phyloP scores from a whole-genome alignment of 345 rosid species.

The Cochlearia excelsa region DNA sequence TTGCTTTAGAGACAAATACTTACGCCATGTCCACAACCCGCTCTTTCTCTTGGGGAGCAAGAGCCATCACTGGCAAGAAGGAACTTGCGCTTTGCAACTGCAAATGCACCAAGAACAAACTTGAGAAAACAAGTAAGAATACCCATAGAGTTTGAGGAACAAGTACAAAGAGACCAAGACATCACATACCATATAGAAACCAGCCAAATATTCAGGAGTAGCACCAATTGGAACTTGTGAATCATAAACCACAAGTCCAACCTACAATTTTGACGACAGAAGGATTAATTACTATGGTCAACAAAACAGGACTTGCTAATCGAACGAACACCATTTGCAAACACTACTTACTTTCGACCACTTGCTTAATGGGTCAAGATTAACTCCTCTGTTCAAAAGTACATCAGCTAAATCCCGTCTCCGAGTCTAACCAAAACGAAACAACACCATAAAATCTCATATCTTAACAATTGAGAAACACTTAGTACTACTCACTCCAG shows the following conservation, averaged over 20 bases:
- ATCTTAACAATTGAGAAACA: slow-evolving; percentile 20
- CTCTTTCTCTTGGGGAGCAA: slow-evolving; percentile 95
- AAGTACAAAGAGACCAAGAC: slow-evolving; percentile 9
- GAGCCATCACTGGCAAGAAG: slow-evolving; percentile 96
- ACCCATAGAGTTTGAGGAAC: background rate
- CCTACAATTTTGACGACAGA: slow-evolving; percentile 46
- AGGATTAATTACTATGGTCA: background rate
- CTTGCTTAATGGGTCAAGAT: slow-evolving; percentile 84
- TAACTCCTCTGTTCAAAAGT: slow-evolving; percentile 88
- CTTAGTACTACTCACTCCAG: slow-evolving; percentile 8
- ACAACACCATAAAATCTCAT: slow-evolving; percentile 16
- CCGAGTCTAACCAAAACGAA: slow-evolving; percentile 53
- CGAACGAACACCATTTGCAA: background rate
- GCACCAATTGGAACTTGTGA: slow-evolving; percentile 97
- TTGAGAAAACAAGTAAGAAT: slow-evolving; percentile 14
- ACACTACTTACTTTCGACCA: slow-evolving; percentile 83
- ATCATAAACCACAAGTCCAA: slow-evolving; percentile 84
- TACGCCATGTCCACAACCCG: slow-evolving; percentile 92
- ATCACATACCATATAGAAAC: slow-evolving; percentile 72
- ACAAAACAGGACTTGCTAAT: slow-evolving; percentile 3
- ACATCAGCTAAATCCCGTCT: slow-evolving; percentile 94
- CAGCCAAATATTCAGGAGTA: slow-evolving; percentile 97
- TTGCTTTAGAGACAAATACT: slow-evolving; percentile 33
- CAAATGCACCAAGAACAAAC: slow-evolving; percentile 13
- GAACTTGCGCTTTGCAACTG: slow-evolving; percentile 98